phyloP scores from a whole-genome alignment of 805 yeast species.

The Sugiyamaella qingdaonensis region DNA sequence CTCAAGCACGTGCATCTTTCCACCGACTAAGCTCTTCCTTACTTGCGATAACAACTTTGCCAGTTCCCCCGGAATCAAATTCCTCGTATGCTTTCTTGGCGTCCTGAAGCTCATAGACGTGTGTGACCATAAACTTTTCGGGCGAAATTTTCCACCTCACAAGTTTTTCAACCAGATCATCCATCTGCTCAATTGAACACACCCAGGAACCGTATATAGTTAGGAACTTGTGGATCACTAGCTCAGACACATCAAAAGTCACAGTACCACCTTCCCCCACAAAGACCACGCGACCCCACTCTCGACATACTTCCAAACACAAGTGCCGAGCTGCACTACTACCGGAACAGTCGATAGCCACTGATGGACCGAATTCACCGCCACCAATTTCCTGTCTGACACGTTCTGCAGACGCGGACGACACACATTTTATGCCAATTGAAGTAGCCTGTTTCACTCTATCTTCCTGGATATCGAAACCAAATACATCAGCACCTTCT shows the following conservation, averaged over 20 bases:
- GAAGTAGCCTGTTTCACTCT: conserved; percentile 8
- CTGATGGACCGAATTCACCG: conserved; percentile 15
- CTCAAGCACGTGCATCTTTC: not conserved
- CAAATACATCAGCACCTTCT: conserved; percentile 16
- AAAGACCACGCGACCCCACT: conserved; percentile 17
- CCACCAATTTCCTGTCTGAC: conserved; percentile 9
- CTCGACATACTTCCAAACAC: conserved; percentile 14
- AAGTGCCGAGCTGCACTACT: conserved; percentile 11
- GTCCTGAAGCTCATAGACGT: conserved; percentile 9
- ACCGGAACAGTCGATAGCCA: conserved; percentile 15
- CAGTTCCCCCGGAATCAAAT: conserved; percentile 15
- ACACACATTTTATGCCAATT: conserved; percentile 10
- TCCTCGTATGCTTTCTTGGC: conserved; percentile 12
- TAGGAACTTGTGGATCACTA: conserved; percentile 14
- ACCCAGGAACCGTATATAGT: conserved; percentile 17
- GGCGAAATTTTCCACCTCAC: conserved; percentile 16
- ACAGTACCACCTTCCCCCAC: conserved; percentile 17
- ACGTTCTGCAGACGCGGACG: conserved; percentile 1
- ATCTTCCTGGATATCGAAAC: conserved; percentile 11
- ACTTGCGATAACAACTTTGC: conserved; percentile 14
- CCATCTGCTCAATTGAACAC: conserved; percentile 14
- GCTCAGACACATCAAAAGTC: conserved; percentile 15
- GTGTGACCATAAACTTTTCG: conserved; percentile 13
- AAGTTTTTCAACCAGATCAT: conserved; percentile 17
- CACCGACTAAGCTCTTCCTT: not conserved